Evolutionary conservation across 2,329 filamentous ascomycete species (phyloP), one percentile per base, ranked within the genome.

Genomic region (Drechslerella dactyloides): DNA sequence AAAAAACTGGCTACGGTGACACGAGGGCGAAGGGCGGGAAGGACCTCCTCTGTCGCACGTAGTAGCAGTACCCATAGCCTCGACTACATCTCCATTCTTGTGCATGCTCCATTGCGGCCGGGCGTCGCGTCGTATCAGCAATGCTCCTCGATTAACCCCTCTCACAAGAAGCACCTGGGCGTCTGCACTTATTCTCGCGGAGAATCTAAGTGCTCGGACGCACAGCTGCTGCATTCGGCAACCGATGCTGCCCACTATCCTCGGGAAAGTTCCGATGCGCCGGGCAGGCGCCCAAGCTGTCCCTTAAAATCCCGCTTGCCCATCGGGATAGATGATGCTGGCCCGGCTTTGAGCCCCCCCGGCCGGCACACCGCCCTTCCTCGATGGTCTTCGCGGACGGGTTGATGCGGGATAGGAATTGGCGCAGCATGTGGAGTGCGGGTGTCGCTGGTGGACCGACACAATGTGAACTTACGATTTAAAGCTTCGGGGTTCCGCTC

Each of bases 191-290:
- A 42, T 42, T 42, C 37, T 42, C 37, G 37, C 37, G 37, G 37
- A 42, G 37, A 42, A 42, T 15, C n/a, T 42, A 21, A 23, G 40
- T 44, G 3, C 40, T 44, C 40, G 11, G 44, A 48, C 5, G 13
- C 8, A 8, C n/a, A 15, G 17, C n/a, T 19, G n/a, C n/a, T 48
- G 44, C 19, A 48, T 33, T 37, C 17, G 52, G 30, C 27, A 55
- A 35, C 52, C 19, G 11, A 35, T 23, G 27, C 24, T 53, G 46
- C 6, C 46, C 15, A 21, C 23, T 46, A 46, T 52, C 33, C 46
- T 70, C 66, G 66, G 66, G 59, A 70, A 70, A 55, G 58, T 63
- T 70, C 66, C 66, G 66, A 70, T 17, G 59, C 40, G 40, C 23
- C 53, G 30, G 56, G 60, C 35, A 35, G 42, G 44, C 17, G n/a